Conservation (phyloP, 805 yeast species). For the Candida nitratophila region DNA sequence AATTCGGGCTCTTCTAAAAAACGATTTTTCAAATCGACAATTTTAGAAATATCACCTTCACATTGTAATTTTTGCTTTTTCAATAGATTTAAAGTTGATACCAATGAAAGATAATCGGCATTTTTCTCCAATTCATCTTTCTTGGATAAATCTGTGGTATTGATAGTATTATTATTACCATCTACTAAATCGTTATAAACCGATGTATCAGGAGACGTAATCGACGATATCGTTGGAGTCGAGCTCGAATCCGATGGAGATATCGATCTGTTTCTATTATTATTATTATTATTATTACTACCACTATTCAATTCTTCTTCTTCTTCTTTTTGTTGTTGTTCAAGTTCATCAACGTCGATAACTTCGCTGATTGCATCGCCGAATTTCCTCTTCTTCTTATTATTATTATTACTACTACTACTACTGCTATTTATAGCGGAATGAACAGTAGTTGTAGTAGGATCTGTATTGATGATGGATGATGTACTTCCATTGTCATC, state of each 20-base stretch:
- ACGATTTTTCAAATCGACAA: constrained; percentile 3
- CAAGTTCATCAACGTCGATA: too few relatives aligned
- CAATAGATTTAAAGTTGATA: constrained; percentile 9
- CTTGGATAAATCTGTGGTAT: not conserved
- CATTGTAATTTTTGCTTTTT: constrained; percentile 7
- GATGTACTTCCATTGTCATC: not conserved
- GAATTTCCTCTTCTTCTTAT: too few relatives aligned
- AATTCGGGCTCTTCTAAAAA: constrained; percentile 7
- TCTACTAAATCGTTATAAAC: not conserved
- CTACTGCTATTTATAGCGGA: too few relatives aligned
- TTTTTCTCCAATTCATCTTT: constrained; percentile 5
- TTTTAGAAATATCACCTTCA: constrained; percentile 5
- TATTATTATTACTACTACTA: too few relatives aligned
- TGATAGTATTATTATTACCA: not conserved
- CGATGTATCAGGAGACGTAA: not conserved
- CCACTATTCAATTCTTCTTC: not conserved
- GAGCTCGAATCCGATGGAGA: not conserved
- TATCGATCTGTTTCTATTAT: not conserved
- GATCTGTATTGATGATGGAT: too few relatives aligned
- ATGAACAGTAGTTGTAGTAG: too few relatives aligned
- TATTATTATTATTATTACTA: not conserved
- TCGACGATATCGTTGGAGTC: not conserved
- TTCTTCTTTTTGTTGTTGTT: too few relatives aligned
- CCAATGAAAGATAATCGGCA: constrained; percentile 10
- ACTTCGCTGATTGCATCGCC: too few relatives aligned